A percentile compares a stretch with the other conserved stretches of the same genome.
Conservation (phyloP, 2,329 filamentous ascomycete genomes). For the Microsporum audouinii region DNA sequence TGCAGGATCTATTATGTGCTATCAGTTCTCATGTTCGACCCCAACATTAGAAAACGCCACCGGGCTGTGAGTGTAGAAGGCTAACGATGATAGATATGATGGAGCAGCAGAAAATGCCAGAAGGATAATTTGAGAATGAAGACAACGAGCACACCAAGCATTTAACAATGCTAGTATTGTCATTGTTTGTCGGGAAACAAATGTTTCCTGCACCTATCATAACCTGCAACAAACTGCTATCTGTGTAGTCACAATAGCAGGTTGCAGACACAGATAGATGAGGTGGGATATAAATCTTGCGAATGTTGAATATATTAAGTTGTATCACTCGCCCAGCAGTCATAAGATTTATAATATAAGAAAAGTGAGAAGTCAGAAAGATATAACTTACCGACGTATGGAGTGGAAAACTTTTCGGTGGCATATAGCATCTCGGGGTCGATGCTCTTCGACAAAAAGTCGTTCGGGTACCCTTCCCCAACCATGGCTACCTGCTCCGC, state of each 20-base stretch:
- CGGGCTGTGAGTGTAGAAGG: neutral
- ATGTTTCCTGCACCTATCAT: neutral
- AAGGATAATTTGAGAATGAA: neutral
- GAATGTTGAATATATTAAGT: neutral
- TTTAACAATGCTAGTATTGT: neutral
- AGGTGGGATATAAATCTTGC: neutral
- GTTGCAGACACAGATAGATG: neutral
- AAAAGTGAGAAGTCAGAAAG: conserved; percentile 10
- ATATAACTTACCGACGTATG: conserved; percentile 38
- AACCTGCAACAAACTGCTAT: neutral
- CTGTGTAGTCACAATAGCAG: neutral
- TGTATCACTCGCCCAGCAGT: neutral
- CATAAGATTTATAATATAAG: neutral
- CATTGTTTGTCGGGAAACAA: neutral
- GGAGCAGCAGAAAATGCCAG: neutral
- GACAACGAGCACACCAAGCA: neutral
- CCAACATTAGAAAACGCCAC: neutral
- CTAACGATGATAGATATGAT: neutral
- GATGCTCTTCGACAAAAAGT: conserved; percentile 37
- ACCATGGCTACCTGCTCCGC: conserved; percentile 54
- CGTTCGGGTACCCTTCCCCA: conserved; percentile 46
- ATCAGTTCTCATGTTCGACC: conserved; percentile 3
- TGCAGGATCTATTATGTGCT: conserved; percentile 41
- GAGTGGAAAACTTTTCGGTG: conserved; percentile 34
- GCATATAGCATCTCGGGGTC: conserved; percentile 33